Conservation (phyloP, 2,329 filamentous ascomycete genomes). For the Fusarium sp. region DNA sequence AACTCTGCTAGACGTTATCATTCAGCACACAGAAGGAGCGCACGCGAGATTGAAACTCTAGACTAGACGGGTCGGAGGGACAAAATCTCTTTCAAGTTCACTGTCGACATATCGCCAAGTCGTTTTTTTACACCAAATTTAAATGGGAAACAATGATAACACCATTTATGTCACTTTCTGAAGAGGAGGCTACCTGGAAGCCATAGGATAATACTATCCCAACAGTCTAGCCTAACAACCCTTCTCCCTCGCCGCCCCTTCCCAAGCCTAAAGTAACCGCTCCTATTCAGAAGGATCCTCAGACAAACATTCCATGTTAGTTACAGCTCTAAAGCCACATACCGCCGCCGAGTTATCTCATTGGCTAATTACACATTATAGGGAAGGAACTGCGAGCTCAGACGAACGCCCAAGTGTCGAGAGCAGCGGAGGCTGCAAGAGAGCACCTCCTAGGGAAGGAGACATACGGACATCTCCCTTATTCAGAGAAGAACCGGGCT, state of each 20-base stretch:
- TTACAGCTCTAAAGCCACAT: too few relatives aligned
- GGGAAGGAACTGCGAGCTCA: neutral
- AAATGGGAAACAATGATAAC: accelerated
- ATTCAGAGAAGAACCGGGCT: too few relatives aligned
- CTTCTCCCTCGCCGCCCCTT: neutral
- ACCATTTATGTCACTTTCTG: accelerated
- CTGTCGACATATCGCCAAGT: accelerated
- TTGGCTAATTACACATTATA: neutral
- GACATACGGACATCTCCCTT: too few relatives aligned
- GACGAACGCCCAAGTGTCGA: neutral
- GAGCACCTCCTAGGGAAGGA: too few relatives aligned
- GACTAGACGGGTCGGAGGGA: neutral
- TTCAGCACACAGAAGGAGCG: neutral
- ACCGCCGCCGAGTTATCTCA: too few relatives aligned
- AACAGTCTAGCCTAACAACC: neutral
- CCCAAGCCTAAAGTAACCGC: neutral
- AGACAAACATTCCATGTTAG: neutral
- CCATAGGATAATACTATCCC: accelerated
- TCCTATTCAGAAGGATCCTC: neutral
- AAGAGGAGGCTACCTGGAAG: neutral
- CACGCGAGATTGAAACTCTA: neutral
- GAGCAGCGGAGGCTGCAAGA: neutral
- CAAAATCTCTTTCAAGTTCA: too few relatives aligned
- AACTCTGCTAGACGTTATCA: neutral
- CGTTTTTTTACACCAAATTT: neutral